Evolutionary conservation across 176 grass and related monocot genomes (phyloP), one percentile per base, ranked within the genome.

Genomic region (Rhynchospora breviuscula): DNA sequence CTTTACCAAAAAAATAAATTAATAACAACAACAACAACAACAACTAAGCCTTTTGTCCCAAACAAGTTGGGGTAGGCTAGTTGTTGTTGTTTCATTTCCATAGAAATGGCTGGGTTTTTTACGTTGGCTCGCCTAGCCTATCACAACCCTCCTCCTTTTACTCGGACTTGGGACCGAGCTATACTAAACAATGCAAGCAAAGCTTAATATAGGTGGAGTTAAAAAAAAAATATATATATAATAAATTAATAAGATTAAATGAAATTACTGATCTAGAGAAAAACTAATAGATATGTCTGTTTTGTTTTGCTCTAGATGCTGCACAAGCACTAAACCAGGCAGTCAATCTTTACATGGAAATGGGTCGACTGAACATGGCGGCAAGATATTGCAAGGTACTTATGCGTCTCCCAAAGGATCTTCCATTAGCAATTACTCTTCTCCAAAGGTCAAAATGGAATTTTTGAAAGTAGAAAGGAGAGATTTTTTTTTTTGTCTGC

Each of bases 351-450:
- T 93, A 95, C 88, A 62, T 99, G 85, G 96, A 99, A 91, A 95
- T 95, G 86, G 96, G 96, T 61, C 88, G 96, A 86, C 83, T 99
- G 83, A 99, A 91, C 88, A 99, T 99, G 96, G 93, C 96, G 23
- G 96, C 96, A 87, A 95, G 96, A 95, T 92, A 99, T 80, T 92
- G 93, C 91, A 99, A 99, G 96, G 96, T 99, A 44, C 46, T 63
- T 79, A 44, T 14, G n/a, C 63, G n/a, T 67, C 47, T 7, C 10
- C n/a, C 71, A 15, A 31, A 18, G 7, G 43, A 62, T 18, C 22
- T 81, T 13, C 58, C 12, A 44, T 33, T 21, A 81, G 19, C 59
- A 81, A 81, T 47, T 63, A 64, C 63, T 81, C n/a, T 9, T 81
- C 35, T 81, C 48, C n/a, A 64, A 63, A 8, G 15, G 47, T 29